These are phyloP conservation scores for Colletotrichum cereale DNA, from an alignment of 2,329 filamentous ascomycete species.

Conservation along the genomic window DNA sequence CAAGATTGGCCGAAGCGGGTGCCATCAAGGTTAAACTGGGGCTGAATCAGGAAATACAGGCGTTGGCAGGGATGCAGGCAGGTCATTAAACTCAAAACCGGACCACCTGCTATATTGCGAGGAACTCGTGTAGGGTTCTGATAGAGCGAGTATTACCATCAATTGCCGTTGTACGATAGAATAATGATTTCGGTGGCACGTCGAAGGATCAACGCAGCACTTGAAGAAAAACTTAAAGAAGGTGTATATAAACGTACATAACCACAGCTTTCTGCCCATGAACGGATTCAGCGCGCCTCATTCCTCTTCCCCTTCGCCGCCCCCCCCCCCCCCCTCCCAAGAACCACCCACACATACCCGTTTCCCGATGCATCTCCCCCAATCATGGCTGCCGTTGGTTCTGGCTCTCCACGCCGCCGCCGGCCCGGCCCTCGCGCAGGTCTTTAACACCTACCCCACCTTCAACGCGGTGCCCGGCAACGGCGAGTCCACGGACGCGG, in stretches of 20 bases:
- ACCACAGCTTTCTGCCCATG: background rate
- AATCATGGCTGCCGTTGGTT: background rate
- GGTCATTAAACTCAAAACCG: background rate
- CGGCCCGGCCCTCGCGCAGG: background rate
- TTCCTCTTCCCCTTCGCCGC: background rate
- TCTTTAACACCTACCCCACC: background rate
- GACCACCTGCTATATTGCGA: background rate
- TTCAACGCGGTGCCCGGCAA: background rate
- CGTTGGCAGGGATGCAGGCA: background rate
- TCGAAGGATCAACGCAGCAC: background rate
- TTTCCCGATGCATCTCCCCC: background rate
- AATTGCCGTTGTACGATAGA: background rate
- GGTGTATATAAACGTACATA: background rate
- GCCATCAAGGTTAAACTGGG: background rate
- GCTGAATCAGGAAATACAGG: background rate
- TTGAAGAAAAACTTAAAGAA: background rate
- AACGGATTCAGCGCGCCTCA: background rate
- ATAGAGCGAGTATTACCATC: background rate
- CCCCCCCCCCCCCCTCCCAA: background rate
- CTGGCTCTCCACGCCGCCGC: background rate
- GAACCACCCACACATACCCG: background rate
- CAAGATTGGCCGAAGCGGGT: background rate
- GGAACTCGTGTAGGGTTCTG: background rate
- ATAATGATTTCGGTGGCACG: background rate
- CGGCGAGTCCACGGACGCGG: background rate